Evolutionary conservation across 257 asterid species (phyloP).

Genomic region (Forsythia suspensa): DNA sequence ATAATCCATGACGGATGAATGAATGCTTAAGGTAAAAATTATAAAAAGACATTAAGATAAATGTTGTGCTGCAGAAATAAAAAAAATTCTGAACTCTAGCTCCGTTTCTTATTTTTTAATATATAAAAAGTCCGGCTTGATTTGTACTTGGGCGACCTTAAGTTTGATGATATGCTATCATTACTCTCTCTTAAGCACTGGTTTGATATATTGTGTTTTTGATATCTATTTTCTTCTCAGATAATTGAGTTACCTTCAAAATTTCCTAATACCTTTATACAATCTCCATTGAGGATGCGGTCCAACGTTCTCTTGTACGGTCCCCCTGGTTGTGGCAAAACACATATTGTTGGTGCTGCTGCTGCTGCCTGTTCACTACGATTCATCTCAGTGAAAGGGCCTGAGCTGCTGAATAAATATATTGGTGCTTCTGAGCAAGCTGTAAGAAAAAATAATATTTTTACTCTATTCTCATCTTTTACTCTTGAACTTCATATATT

Average conservation of each 20-base stretch:
- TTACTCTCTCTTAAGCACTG: background rate
- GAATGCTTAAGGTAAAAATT: no score
- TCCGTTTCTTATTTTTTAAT: slow-evolving; percentile 15
- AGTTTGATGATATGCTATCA: background rate
- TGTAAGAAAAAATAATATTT: slow-evolving; percentile 47
- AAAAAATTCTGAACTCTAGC: slow-evolving; percentile 1
- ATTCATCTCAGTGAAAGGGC: slow-evolving; percentile 96
- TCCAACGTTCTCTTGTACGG: slow-evolving; percentile 96
- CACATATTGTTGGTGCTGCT: slow-evolving; percentile 97
- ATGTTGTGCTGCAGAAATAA: slow-evolving; percentile 6
- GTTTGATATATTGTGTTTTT: slow-evolving; percentile 6
- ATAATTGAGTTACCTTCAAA: slow-evolving; percentile 97
- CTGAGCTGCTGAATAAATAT: slow-evolving; percentile 92
- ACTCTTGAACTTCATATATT: background rate
- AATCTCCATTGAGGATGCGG: slow-evolving; percentile 91
- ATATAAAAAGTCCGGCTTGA: background rate
- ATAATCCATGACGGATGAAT: no score
- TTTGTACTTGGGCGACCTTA: background rate
- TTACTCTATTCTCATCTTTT: slow-evolving; percentile 5
- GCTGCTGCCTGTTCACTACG: slow-evolving; percentile 97
- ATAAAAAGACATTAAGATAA: background rate
- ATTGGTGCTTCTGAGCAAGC: slow-evolving; percentile 99
- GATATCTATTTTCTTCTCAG: slow-evolving; percentile 30
- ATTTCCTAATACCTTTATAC: slow-evolving; percentile 76
- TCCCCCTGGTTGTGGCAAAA: slow-evolving; percentile 99